Percentiles rank a stretch among this genome's conserved stretches.
phyloP scores from a whole-genome alignment of 2,329 filamentous ascomycete genomes.

The Calonectria henricotiae region DNA sequence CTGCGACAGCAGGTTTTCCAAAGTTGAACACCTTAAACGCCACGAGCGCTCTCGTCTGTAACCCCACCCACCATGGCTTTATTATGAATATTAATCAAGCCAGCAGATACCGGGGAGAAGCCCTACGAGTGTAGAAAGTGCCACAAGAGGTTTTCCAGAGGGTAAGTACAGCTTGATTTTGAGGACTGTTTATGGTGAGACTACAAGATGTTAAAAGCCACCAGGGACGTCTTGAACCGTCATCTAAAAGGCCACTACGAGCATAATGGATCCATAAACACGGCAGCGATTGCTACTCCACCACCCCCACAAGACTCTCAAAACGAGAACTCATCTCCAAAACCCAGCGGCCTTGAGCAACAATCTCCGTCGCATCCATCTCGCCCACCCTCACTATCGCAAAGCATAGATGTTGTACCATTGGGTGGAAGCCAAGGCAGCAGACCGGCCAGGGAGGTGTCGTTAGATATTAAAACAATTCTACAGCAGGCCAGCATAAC shows the following conservation, averaged over 20 bases:
- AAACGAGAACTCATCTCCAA: not conserved
- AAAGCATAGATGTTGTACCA: not conserved
- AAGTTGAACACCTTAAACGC: constrained; percentile 34
- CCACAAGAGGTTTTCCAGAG: constrained; percentile 20
- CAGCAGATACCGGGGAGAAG: constrained; percentile 41
- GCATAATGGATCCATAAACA: not conserved
- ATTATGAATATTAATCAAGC: not conserved
- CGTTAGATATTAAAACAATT: constrained; percentile 1
- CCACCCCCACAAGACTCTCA: not conserved
- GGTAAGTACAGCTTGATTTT: constrained; percentile 8
- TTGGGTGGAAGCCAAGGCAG: not conserved
- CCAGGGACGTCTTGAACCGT: constrained; percentile 1
- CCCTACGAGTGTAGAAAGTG: constrained; percentile 39
- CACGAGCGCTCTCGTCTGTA: constrained; percentile 35
- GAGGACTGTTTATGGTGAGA: not conserved
- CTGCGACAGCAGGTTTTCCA: constrained; percentile 33
- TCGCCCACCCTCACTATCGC: not conserved
- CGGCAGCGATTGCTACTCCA: not conserved
- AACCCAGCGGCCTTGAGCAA: not conserved
- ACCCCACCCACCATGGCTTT: not conserved
- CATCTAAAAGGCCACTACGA: constrained; percentile 19
- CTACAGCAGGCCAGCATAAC: constrained; percentile 3
- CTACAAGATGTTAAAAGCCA: not conserved
- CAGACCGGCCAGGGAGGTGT: not conserved
- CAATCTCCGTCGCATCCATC: not conserved